A percentile compares a stretch with the other conserved stretches of the same genome.
phyloP scores from a whole-genome alignment of 176 grass and related monocot species.

The Cenchrus fungigraminus region DNA sequence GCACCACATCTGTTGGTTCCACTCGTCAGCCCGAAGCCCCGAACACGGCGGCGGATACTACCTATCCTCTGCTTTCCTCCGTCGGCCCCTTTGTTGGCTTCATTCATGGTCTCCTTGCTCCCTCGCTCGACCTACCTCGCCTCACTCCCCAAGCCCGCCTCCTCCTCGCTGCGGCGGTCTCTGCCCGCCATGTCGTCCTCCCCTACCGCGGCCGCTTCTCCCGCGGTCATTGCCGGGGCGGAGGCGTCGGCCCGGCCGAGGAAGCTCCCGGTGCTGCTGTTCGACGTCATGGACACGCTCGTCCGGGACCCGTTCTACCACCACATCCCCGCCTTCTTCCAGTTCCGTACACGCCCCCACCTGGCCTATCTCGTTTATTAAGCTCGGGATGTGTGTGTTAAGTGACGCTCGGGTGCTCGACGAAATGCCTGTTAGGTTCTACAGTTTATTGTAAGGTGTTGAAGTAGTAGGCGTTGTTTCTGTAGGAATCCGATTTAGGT shows the following conservation, averaged over 20 bases:
- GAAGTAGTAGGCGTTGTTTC: background rate
- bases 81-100: background rate
- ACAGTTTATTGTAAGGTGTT: background rate
- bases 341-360: slow-evolving; percentile 48
- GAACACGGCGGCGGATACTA: background rate
- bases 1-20: background rate
- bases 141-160: slow-evolving; percentile 23
- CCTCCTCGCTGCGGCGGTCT: background rate
- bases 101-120: slow-evolving; percentile 56
- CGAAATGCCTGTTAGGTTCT: slow-evolving; percentile 17
- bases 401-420: slow-evolving; percentile 21
- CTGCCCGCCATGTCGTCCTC: slow-evolving; percentile 23
- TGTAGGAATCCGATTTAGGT: background rate
- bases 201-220: background rate
- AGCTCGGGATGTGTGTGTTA: background rate
- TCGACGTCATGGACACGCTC: slow-evolving; percentile 96
- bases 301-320: slow-evolving; percentile 94
- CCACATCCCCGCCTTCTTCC: slow-evolving; percentile 82
- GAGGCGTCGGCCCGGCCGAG: background rate
- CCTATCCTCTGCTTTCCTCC: background rate
- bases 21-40: background rate
- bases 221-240: background rate
- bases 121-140: slow-evolving; percentile 42
- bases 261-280: slow-evolving; percentile 80
- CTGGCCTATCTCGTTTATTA: background rate